These are phyloP conservation scores for Argentina anserina DNA, from an alignment of 306 rosid genomes.

Conservation along the genomic window DNA sequence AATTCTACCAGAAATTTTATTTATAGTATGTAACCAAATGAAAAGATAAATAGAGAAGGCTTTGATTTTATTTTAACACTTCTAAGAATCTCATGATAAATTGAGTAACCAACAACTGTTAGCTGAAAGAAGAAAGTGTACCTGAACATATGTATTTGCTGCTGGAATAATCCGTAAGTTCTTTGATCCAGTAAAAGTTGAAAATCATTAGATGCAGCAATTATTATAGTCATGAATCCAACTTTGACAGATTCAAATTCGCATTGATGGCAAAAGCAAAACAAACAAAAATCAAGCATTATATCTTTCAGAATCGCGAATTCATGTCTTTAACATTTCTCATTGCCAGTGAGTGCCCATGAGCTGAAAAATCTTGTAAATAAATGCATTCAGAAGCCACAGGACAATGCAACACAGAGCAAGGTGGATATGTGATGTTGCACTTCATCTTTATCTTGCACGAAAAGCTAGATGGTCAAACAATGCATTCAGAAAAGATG, in stretches of 20 bases:
- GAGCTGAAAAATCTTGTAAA: constrained; percentile 69
- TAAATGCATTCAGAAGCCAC: constrained; percentile 75
- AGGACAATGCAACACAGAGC: constrained; percentile 76
- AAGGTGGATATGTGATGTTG: constrained; percentile 69
- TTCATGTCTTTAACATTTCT: constrained; percentile 5
- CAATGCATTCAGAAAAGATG: background rate
- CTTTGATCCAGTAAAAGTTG: constrained; percentile 81
- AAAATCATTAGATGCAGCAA: constrained; percentile 31
- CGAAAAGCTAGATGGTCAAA: constrained; percentile 12
- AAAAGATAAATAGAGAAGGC: background rate
- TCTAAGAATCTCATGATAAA: background rate
- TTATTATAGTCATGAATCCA: constrained; percentile 26
- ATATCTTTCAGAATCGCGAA: background rate
- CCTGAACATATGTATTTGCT: constrained; percentile 87
- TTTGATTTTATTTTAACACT: background rate
- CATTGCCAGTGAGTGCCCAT: constrained; percentile 64
- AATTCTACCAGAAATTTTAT: background rate
- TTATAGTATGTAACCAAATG: background rate
- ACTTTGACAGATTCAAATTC: constrained; percentile 15
- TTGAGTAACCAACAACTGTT: background rate
- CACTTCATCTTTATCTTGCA: constrained; percentile 78
- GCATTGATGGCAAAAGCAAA: background rate
- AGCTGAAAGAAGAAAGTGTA: constrained; percentile 11
- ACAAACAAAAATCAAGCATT: background rate
- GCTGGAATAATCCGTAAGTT: constrained; percentile 64